phyloP scores from a whole-genome alignment of 2,329 filamentous ascomycete genomes.

The Fusarium buharicum region DNA sequence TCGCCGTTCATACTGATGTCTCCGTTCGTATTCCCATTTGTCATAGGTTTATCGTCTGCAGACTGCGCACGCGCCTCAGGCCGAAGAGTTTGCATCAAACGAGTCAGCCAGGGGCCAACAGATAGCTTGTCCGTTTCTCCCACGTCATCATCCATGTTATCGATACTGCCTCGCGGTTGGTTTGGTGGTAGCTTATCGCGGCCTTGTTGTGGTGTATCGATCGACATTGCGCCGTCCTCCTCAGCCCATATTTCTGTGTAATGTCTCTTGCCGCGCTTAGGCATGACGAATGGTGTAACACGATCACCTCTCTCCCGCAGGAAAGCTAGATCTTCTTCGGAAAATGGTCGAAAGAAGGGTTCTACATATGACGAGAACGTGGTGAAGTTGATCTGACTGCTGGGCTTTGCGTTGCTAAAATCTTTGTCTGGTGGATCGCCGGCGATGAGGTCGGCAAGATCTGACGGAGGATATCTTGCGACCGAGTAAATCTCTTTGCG shows the following conservation, averaged over 20 bases:
- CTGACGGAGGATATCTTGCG: slow-evolving; percentile 80
- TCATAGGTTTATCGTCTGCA: slow-evolving; percentile 66
- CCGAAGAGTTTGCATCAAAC: slow-evolving; percentile 82
- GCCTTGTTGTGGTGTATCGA: slow-evolving; percentile 72
- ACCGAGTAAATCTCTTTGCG: slow-evolving; percentile 91
- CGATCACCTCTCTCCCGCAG: slow-evolving; percentile 90
- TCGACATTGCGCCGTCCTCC: slow-evolving; percentile 83
- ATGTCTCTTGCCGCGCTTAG: slow-evolving; percentile 82
- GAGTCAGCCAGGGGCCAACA: slow-evolving; percentile 83
- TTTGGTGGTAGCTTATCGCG: slow-evolving; percentile 79
- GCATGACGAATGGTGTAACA: slow-evolving; percentile 83
- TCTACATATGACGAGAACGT: slow-evolving; percentile 95
- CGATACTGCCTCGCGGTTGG: slow-evolving; percentile 84
- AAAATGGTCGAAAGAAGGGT: slow-evolving; percentile 87
- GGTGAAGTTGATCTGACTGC: slow-evolving; percentile 91
- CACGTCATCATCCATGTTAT: slow-evolving; percentile 86
- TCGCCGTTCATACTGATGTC: slow-evolving; percentile 67
- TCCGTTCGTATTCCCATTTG: slow-evolving; percentile 63
- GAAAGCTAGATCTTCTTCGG: slow-evolving; percentile 94
- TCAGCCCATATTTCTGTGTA: slow-evolving; percentile 95
- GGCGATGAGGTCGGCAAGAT: slow-evolving; percentile 85
- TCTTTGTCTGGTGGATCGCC: slow-evolving; percentile 93
- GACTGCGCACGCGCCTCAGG: slow-evolving; percentile 72
- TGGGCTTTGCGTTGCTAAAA: slow-evolving; percentile 92
- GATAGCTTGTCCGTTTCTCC: slow-evolving; percentile 90